Conservation (phyloP, 352 stramenopile species). For the Phytophthora crassamura region DNA sequence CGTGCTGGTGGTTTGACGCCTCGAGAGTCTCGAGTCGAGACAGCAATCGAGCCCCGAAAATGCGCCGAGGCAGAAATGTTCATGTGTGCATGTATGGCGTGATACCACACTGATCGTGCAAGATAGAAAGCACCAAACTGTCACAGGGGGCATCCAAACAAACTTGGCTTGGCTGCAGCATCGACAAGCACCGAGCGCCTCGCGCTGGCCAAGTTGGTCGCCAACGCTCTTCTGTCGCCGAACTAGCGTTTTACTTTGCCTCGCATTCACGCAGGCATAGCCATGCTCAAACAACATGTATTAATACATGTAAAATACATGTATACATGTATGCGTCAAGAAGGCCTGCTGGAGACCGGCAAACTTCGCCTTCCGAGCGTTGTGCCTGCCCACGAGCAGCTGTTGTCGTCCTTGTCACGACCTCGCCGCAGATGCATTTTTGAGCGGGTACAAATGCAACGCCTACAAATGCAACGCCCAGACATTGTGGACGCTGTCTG, state of each 20-base stretch:
- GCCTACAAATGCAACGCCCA: background rate
- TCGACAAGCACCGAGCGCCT: slow-evolving; percentile 3
- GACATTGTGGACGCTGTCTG: slow-evolving; percentile 1
- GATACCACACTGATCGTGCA: background rate
- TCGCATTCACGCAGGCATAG: background rate
- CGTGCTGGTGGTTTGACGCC: background rate
- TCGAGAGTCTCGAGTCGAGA: no score
- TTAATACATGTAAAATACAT: no score
- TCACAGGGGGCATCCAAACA: slow-evolving; percentile 19
- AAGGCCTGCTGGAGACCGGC: no score
- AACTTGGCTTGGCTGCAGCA: background rate
- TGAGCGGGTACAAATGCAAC: slow-evolving; percentile 16
- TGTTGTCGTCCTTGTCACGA: background rate
- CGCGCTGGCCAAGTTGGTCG: slow-evolving; percentile 1
- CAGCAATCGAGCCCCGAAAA: slow-evolving; percentile 23
- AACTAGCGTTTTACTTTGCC: background rate
- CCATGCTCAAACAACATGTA: no score
- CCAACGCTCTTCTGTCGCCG: slow-evolving; percentile 6
- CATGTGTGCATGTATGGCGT: slow-evolving; percentile 28
- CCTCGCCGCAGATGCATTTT: slow-evolving; percentile 17
- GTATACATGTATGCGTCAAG: no score
- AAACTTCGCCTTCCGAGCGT: no score
- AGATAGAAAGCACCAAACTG: slow-evolving; percentile 22
- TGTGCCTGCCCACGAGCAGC: no score
- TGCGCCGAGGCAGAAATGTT: slow-evolving; percentile 32